Conservation (phyloP, 73 alveolate genomes). For the Blepharisma stoltei region DNA sequence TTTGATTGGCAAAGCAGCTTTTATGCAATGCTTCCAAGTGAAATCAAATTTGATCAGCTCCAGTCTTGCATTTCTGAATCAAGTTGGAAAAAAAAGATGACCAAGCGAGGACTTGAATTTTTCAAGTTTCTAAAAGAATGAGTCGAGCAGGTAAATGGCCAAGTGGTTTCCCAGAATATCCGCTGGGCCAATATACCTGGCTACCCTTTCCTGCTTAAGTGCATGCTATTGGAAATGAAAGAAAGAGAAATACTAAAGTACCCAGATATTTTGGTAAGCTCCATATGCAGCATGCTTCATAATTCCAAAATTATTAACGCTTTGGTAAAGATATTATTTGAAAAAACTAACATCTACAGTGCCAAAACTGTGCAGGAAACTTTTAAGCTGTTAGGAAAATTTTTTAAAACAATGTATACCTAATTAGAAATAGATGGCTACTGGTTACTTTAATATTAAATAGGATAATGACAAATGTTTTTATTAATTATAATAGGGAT, state of each 20-base stretch:
- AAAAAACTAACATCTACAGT: not conserved
- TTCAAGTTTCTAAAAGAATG: not conserved
- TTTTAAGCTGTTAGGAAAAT: not conserved
- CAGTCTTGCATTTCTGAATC: not conserved
- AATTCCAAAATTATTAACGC: not conserved
- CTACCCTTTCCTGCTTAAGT: not conserved
- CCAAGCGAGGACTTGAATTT: conserved; percentile 8
- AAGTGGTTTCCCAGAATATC: not conserved
- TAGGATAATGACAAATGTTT: too few species aligned
- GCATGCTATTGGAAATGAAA: not conserved
- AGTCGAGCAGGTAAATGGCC: not conserved
- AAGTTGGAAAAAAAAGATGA: not conserved
- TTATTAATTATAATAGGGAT: too few species aligned
- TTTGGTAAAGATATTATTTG: not conserved
- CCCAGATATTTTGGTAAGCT: not conserved
- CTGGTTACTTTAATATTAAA: too few species aligned
- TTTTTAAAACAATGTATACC: too few species aligned
- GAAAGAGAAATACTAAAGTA: not conserved
- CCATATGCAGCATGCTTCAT: not conserved
- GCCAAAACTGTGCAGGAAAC: not conserved
- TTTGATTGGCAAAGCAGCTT: not conserved
- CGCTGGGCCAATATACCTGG: conserved; percentile 1
- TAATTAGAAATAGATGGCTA: too few species aligned
- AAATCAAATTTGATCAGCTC: not conserved
- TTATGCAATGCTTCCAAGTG: not conserved